Evolutionary conservation across 2,329 filamentous ascomycete genomes (phyloP), one percentile per base, ranked within the genome.

Genomic region (Aspergillus sp.): DNA sequence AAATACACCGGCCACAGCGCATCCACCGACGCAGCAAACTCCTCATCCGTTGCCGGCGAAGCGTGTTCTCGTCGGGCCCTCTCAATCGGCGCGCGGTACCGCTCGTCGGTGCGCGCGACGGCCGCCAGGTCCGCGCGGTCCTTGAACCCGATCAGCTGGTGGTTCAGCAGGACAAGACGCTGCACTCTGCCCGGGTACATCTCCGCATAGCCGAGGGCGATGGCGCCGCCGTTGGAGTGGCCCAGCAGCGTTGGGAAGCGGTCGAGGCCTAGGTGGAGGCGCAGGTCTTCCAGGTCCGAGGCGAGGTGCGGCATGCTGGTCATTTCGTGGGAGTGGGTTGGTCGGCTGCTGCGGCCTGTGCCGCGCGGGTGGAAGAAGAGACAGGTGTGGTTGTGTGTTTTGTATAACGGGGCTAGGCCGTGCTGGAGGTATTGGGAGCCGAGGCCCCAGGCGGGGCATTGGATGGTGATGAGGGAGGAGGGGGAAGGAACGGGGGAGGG

Each of bases 141-240:
- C 10, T 36, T 47, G n/a, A 58, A 34, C 10, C 64, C 63, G 20
- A 62, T 43, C 32, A 68, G 40, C 41, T 63, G 56, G 25, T 62
- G 58, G 19, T 59, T 53, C 29, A 66, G 20, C 2, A 67, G 58
- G 9, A 66, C 47, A 4, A 68, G 46, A 19, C 51, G 62, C n/a
- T 54, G 52, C 3, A 68, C 59, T 11, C 54, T 51, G 4, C 44
- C 23, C 2, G 64, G 62, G 52, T 55, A 62, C 17, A 47, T 46
- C 51, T 66, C 60, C 6, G 64, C 64, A 34, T 66, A 68, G 3
- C 55, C 62, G 5, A 67, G 53, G 5, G 55, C 64, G n/a, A 68
- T 61, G 2, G 60, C 58, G 2, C 64, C 65, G 21, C 65, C 64
- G 47, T 66, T 60, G 6, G 63, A 66, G 32, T 66, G 65, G 21